Percentiles rank a stretch among this genome's conserved stretches.
These are phyloP conservation scores for Endocalyx cinctus DNA, from an alignment of 2,329 filamentous ascomycete species.

Conservation along the genomic window DNA sequence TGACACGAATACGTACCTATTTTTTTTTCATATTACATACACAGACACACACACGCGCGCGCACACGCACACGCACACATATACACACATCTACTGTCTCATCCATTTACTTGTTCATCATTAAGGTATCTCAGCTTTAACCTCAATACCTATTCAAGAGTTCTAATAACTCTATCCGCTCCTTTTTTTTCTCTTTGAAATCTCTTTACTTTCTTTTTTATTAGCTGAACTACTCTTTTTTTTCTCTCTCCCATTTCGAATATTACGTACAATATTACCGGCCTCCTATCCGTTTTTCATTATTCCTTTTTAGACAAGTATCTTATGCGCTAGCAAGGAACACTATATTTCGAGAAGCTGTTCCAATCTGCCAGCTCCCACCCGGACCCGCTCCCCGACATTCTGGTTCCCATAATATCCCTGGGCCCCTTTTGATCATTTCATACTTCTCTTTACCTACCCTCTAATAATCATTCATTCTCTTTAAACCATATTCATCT, in stretches of 20 bases:
- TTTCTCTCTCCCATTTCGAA: not conserved
- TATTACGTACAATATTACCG: no score
- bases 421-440: slow-evolving; percentile 25
- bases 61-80: no score
- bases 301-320: slow-evolving; percentile 24
- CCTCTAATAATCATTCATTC: no score
- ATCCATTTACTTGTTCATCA: no score
- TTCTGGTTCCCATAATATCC: slow-evolving; percentile 27
- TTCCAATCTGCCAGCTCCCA: slow-evolving; percentile 25
- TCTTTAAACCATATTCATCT: no score
- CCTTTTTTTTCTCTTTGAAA: slow-evolving; percentile 11
- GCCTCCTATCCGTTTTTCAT: slow-evolving; percentile 25
- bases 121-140: no score
- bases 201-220: slow-evolving; percentile 8
- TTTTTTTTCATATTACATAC: no score
- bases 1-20: no score
- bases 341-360: slow-evolving; percentile 31
- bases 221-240: not conserved
- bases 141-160: no score
- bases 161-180: no score
- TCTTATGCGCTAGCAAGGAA: slow-evolving; percentile 29
- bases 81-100: no score
- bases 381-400: slow-evolving; percentile 28
- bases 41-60: no score
- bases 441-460: slow-evolving; percentile 20